Percentiles rank a stretch among this genome's conserved stretches.
Conservation (phyloP, 2,329 filamentous ascomycete species). For the Penicillium sclerotigenum region DNA sequence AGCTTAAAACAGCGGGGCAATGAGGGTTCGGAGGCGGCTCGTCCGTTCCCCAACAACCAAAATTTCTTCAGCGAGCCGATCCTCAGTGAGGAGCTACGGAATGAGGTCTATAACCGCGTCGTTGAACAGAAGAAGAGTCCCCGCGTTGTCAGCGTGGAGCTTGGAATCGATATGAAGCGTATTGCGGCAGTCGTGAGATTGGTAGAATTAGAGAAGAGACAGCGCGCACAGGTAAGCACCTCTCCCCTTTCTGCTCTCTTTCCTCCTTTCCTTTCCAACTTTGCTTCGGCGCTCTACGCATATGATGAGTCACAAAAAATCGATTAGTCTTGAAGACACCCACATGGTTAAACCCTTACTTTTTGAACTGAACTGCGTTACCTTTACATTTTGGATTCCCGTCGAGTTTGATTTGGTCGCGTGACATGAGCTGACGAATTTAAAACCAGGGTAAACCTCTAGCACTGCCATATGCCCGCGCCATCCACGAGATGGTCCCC, state of each 20-base stretch:
- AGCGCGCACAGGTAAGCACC: conserved; percentile 67
- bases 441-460: conserved; percentile 66
- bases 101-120: conserved; percentile 70
- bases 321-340: conserved; percentile 99
- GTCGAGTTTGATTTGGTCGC: conserved; percentile 19
- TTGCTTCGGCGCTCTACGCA: conserved; percentile 10
- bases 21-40: conserved; percentile 26
- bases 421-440: conserved; percentile 13
- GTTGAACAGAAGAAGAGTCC: conserved; percentile 65
- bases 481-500: conserved; percentile 77
- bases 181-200: conserved; percentile 82
- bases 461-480: conserved; percentile 71
- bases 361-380: conserved; percentile 25
- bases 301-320: conserved; percentile 71
- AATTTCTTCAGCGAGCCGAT: conserved; percentile 69
- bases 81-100: conserved; percentile 68
- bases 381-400: conserved; percentile 1
- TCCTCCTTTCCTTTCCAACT: background rate
- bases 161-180: conserved; percentile 75
- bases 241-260: background rate
- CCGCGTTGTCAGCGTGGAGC: conserved; percentile 71
- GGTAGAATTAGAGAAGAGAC: conserved; percentile 80
- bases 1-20: conserved; percentile 13
- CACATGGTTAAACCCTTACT: conserved; percentile 62
- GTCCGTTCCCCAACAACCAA: conserved; percentile 72